Percentiles rank a stretch among this genome's conserved stretches.
Conservation (phyloP, 2,329 filamentous ascomycete species). For the Lojkania enalia region DNA sequence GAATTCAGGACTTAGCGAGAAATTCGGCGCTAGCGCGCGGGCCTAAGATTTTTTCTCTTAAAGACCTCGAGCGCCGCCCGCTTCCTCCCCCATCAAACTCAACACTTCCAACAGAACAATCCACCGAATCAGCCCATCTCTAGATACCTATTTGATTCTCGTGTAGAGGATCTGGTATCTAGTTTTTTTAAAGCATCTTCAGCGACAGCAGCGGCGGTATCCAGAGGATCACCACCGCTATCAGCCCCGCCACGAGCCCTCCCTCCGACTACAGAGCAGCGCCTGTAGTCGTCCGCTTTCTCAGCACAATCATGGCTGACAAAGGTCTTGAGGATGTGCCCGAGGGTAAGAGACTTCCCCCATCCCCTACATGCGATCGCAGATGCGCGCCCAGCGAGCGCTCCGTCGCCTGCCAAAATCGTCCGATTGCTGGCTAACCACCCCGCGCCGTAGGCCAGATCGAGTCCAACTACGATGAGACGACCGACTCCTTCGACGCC, state of each 20-base stretch:
- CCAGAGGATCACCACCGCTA: slow-evolving; percentile 47
- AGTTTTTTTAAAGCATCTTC: slow-evolving; percentile 41
- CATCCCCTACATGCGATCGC: slow-evolving; percentile 18
- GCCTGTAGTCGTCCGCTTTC: slow-evolving; percentile 67
- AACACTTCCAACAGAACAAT: slow-evolving; percentile 29
- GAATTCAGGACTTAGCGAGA: neutral
- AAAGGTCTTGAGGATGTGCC: slow-evolving; percentile 98
- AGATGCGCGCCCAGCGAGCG: slow-evolving; percentile 5
- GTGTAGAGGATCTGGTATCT: slow-evolving; percentile 53
- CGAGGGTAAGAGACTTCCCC: slow-evolving; percentile 68
- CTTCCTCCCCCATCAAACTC: slow-evolving; percentile 32
- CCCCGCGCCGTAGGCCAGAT: slow-evolving; percentile 74
- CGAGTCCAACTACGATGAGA: slow-evolving; percentile 99
- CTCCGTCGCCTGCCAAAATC: slow-evolving; percentile 7
- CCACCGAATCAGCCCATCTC: slow-evolving; percentile 28
- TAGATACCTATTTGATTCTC: slow-evolving; percentile 52
- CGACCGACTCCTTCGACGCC: slow-evolving; percentile 97
- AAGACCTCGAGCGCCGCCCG: slow-evolving; percentile 16
- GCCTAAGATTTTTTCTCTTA: slow-evolving; percentile 21
- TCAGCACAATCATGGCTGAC: slow-evolving; percentile 94
- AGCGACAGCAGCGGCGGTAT: slow-evolving; percentile 43
- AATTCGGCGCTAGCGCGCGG: slow-evolving; percentile 7
- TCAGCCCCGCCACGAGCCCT: slow-evolving; percentile 44
- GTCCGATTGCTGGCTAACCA: slow-evolving; percentile 21
- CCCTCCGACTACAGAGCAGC: slow-evolving; percentile 51